Base-by-base conservation (phyloP, 169 alveolate genomes). In the Cryptosporidium sp. region DNA sequence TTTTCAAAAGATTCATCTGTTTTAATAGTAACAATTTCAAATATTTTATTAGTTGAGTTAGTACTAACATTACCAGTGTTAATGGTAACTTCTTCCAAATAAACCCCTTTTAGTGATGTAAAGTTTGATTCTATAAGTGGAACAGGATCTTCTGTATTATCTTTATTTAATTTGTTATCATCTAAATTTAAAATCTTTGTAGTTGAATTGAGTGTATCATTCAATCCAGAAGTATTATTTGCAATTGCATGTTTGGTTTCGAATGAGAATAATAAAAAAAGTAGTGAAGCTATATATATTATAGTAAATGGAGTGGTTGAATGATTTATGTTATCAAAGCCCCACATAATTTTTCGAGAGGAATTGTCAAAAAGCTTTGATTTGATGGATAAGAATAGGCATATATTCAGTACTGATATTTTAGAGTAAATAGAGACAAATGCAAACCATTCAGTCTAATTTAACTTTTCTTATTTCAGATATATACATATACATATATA, bases 1-100 rank as follows among this genome's bases (percentile, higher is more conserved):
- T 62, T 48, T 45, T 80, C 75, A 26, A 80, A 43, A 29, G 41
- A 14, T 48, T 80, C 89, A 29, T 80, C 89, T n/a, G 75, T 52
- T 41, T 59, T 39, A 3, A 80, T 80, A 18, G 39, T 43, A 2
- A 62, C 59, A 18, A 80, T 29, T 43, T 62, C 68, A 23, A 59
- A 14, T 43, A 23, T 39, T 31, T 74, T 74, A 16, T 58, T n/a
- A 29, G 35, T 2, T 7, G 37, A 14, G 10, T 29, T 70, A 8
- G 6, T 12, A 21, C 31, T 70, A 33, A 0, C 12, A 39, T 26
- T 33, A 0, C 18, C 31, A 33, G 3, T 26, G 10, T 33, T n/a
- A 26, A 4, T 21, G 26, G 31, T 37, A 10, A 12, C 18, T 8
- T 67, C 33, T 48, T 70, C 65, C 2, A 48, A 18, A 2, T 70